Conservation (phyloP, 371 early-diverging fungal genomes). For the Circinella umbellata region DNA sequence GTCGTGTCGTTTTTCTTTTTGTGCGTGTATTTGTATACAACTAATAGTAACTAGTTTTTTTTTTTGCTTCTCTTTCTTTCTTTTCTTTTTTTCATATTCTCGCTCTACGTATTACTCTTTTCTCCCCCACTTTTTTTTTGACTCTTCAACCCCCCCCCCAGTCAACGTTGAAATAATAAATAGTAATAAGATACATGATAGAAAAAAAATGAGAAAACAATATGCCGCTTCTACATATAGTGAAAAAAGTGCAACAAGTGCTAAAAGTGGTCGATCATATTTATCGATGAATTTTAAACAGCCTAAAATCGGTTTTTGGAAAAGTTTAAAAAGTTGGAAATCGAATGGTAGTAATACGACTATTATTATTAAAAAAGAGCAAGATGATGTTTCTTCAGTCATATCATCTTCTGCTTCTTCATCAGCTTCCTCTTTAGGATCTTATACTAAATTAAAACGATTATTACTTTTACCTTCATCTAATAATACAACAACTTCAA, state of each 20-base stretch:
- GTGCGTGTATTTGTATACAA: no score
- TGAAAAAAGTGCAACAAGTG: conserved; percentile 47
- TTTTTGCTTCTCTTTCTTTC: no score
- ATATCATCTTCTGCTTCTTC: conserved; percentile 7
- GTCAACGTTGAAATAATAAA: no score
- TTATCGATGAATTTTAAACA: conserved; percentile 33
- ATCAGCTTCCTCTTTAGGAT: conserved; percentile 10
- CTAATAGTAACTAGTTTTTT: no score
- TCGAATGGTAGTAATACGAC: background rate
- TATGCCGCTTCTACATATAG: conserved; percentile 51
- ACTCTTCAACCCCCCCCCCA: background rate
- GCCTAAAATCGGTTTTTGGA: conserved; percentile 29
- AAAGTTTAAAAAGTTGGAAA: conserved; percentile 33
- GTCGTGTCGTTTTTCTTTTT: no score
- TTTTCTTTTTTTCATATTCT: no score
- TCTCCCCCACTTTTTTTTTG: conserved; percentile 9
- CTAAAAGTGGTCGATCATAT: conserved; percentile 47
- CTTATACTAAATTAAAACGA: conserved; percentile 1
- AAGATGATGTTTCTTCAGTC: background rate
- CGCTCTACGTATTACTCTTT: background rate
- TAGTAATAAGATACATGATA: no score
- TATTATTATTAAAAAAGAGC: background rate
- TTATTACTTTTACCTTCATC: background rate
- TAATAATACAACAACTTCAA: no score
- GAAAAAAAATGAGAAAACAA: conserved; percentile 25